Percentiles rank a stretch among this genome's conserved stretches.
These are phyloP conservation scores for Brassica incana DNA, from an alignment of 345 rosid species.

Conservation along the genomic window DNA sequence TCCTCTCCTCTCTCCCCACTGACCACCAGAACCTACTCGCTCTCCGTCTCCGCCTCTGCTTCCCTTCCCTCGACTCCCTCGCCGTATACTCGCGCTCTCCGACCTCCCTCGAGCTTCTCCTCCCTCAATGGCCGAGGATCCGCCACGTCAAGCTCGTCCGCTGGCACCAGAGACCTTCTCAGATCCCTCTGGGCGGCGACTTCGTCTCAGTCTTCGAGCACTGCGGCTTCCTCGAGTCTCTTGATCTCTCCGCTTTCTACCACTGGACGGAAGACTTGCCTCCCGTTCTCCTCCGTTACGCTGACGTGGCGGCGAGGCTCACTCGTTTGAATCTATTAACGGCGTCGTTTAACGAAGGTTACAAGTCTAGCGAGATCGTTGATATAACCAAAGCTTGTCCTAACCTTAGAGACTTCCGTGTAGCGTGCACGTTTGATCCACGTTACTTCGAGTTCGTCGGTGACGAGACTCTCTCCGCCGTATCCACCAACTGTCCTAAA, in stretches of 20 bases:
- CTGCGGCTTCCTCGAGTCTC: conserved; percentile 45
- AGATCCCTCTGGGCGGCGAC: conserved; percentile 54
- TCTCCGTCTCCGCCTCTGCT: conserved; percentile 52
- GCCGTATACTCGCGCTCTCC: conserved; percentile 65
- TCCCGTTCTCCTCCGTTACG: conserved; percentile 58
- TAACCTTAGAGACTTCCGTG: conserved; percentile 52
- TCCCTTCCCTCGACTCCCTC: conserved; percentile 49
- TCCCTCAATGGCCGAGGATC: conserved; percentile 67
- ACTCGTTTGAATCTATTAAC: conserved; percentile 64
- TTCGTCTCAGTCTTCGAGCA: conserved; percentile 52
- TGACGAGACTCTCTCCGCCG: conserved; percentile 66
- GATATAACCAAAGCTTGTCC: conserved; percentile 62
- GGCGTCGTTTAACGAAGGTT: conserved; percentile 67
- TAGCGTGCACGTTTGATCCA: conserved; percentile 79
- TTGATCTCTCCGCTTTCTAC: conserved; percentile 77
- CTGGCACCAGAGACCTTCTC: conserved; percentile 73
- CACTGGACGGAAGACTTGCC: conserved; percentile 94
- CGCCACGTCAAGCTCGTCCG: conserved; percentile 66
- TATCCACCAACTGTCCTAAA: conserved; percentile 62
- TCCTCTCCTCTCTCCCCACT: conserved; percentile 45
- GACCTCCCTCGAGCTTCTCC: conserved; percentile 48
- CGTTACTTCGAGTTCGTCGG: conserved; percentile 71
- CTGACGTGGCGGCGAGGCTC: conserved; percentile 49
- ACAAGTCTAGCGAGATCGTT: conserved; percentile 65
- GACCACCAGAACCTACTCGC: conserved; percentile 54